Conservation (phyloP, 2,329 filamentous ascomycete genomes). For the Raffaelea albimanens region DNA sequence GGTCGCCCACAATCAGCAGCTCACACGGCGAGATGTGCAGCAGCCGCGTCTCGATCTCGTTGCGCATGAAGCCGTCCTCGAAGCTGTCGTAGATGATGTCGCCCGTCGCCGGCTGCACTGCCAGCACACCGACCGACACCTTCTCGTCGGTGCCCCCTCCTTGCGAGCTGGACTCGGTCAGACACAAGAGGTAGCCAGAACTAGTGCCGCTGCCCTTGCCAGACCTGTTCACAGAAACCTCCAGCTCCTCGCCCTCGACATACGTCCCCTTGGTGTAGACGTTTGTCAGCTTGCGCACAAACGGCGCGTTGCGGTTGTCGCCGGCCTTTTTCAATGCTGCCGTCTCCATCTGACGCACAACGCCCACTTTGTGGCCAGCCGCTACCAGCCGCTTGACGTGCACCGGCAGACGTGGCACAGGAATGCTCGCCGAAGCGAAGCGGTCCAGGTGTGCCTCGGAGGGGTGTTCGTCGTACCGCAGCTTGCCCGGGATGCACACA, state of each 20-base stretch:
- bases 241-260: constrained; percentile 79
- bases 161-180: constrained; percentile 77
- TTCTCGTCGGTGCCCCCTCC: constrained; percentile 75
- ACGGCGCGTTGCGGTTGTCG: constrained; percentile 87
- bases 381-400: constrained; percentile 89
- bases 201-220: constrained; percentile 41
- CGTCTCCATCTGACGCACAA: constrained; percentile 90
- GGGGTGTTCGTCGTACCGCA: constrained; percentile 85
- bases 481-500: constrained; percentile 92
- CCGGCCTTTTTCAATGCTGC: constrained; percentile 92
- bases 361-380: constrained; percentile 90
- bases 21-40: constrained; percentile 94
- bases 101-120: constrained; percentile 90
- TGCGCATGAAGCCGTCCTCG: constrained; percentile 95
- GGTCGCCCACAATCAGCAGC: constrained; percentile 81
- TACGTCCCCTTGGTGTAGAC: constrained; percentile 98
- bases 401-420: constrained; percentile 81
- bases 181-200: constrained; percentile 83
- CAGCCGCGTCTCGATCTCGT: constrained; percentile 89
- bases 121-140: constrained; percentile 82
- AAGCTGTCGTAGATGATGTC: constrained; percentile 95
- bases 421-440: constrained; percentile 93
- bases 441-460: constrained; percentile 87
- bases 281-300: constrained; percentile 86
- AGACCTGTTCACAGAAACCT: constrained; percentile 32